Base-by-base conservation (phyloP, 1,284 basidiomycete species). In the Trichosporon ovoides region DNA sequence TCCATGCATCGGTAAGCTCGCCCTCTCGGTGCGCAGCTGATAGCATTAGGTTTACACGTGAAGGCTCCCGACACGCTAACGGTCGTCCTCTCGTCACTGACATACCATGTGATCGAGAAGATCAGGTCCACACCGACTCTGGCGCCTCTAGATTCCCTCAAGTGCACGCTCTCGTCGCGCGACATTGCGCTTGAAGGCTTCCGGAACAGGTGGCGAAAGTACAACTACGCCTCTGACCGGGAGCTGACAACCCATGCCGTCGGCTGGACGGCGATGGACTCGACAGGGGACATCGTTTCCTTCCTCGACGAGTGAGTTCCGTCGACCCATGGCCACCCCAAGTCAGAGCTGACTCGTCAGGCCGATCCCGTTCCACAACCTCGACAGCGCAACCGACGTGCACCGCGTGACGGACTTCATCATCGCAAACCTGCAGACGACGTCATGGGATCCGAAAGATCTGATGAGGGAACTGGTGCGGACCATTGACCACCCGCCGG, bases 221-320 rank as follows among this genome's bases (percentile, higher is more conserved):
- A 60, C 56, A 37, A 50, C 48, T 31, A 56, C 1, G 33, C 50
- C 16, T 52, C 37, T 3, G 61, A 63, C 46, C 43, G 46, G 12
- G 61, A 63, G 54, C 52, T 58, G 36, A 63, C 61, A 2, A 59
- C 61, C 3, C 54, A 55, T 22, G 70, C 68, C 3, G 48, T 58
- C 9, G 72, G 67, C 1, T 70, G 65, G 59, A 59, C 57, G 6
- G 48, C 55, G 2, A 48, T 65, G 3, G 69, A 65, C 11, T 49
- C 49, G 3, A 56, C 63, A 53, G 64, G 64, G 4, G 61, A 57
- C 18, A 59, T 68, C 33, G 61, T 57, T 0, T 43, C 60, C 2
- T 73, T 71, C 70, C 51, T 64, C 10, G 63, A 63, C 13, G 72
- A 76, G 73, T 75, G 53, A 61, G 73, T 59, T 22, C n/a, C 2